Evolutionary conservation across 176 grass and related monocot species (phyloP).

Genomic region (Avena eriantha): DNA sequence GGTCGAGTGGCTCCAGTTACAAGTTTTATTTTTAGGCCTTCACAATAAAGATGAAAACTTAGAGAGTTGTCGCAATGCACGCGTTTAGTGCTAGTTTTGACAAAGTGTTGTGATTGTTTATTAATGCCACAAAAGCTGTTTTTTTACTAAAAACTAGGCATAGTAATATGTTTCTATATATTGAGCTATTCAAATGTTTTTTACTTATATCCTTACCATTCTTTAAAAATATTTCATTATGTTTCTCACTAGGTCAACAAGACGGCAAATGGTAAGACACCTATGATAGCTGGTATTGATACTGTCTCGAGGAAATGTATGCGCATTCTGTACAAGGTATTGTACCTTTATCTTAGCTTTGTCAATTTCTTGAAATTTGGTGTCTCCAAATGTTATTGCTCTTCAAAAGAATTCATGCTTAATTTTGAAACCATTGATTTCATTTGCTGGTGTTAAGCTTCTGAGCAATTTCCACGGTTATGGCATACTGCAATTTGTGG

Average conservation of each 20-base stretch:
- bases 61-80: too few species aligned
- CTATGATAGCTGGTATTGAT: constrained; percentile 26
- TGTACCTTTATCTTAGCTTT: constrained; percentile 17
- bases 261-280: constrained; percentile 30
- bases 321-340: constrained; percentile 36
- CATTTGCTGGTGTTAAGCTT: neutral
- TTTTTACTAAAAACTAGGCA: neutral
- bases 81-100: too few species aligned
- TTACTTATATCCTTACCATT: neutral
- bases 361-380: neutral
- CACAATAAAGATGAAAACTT: too few species aligned
- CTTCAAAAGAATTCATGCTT: neutral
- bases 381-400: neutral
- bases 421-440: neutral
- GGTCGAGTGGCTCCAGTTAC: too few species aligned
- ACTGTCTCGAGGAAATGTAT: constrained; percentile 26
- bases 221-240: neutral
- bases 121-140: neutral
- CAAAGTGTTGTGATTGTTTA: neutral
- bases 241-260: constrained; percentile 33
- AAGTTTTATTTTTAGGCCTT: too few species aligned
- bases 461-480: neutral
- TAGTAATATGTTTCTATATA: neutral
- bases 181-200: neutral
- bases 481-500: neutral